Evolutionary conservation across 2,329 filamentous ascomycete genomes (phyloP).

Genomic region (Colletotrichum scovillei): DNA sequence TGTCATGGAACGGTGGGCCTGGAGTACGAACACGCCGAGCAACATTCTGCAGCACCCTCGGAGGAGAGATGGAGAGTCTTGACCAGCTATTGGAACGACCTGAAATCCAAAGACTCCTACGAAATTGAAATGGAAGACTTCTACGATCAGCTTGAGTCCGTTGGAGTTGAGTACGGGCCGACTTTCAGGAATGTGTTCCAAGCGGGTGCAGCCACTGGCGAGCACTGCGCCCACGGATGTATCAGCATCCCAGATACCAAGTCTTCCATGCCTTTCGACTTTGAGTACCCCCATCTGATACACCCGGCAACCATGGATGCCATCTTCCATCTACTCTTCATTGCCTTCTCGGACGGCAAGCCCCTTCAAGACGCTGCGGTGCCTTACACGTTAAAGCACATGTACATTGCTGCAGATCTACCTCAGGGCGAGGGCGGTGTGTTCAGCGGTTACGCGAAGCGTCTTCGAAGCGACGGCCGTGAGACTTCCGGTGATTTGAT

Average conservation of each 20-base stretch:
- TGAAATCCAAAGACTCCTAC: background rate
- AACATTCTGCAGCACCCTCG: background rate
- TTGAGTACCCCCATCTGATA: slow-evolving; percentile 43
- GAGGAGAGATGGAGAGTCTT: background rate
- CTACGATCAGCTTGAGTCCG: slow-evolving; percentile 31
- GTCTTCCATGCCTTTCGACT: slow-evolving; percentile 43
- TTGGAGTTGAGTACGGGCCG: slow-evolving; percentile 37
- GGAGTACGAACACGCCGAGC: background rate
- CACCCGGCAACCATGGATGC: slow-evolving; percentile 48
- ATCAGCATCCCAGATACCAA: slow-evolving; percentile 33
- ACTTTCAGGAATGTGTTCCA: slow-evolving; percentile 29
- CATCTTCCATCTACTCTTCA: slow-evolving; percentile 38
- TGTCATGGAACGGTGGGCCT: slow-evolving; percentile 4
- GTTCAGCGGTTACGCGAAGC: slow-evolving; percentile 11
- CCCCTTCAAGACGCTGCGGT: slow-evolving; percentile 13
- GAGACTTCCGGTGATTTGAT: slow-evolving; percentile 23
- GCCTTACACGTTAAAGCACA: slow-evolving; percentile 8
- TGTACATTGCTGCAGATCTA: slow-evolving; percentile 5
- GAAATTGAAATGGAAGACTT: slow-evolving; percentile 30
- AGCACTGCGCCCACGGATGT: slow-evolving; percentile 3
- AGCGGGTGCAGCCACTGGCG: background rate
- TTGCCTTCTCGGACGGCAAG: slow-evolving; percentile 14
- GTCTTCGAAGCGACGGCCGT: background rate
- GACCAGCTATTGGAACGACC: background rate
- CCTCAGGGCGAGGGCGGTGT: slow-evolving; percentile 2